Conservation (phyloP, 129 eudicot species). For the Cynara cardunculus region DNA sequence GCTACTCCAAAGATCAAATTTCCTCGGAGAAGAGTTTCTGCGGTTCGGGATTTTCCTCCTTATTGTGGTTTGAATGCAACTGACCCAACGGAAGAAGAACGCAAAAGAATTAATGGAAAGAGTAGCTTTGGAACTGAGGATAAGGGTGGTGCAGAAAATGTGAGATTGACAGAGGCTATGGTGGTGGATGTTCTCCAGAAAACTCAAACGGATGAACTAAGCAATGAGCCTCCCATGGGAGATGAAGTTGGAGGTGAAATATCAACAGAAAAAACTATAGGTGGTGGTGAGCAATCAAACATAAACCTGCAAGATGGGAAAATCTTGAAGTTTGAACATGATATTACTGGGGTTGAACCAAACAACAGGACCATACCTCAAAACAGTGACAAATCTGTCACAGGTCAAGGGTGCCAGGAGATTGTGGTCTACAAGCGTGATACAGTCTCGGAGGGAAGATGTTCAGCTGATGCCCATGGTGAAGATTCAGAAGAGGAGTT, state of each 20-base stretch:
- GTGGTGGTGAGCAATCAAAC: constrained; percentile 21
- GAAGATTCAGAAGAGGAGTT: constrained; percentile 12
- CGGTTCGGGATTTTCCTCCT: constrained; percentile 82
- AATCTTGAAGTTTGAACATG: not conserved
- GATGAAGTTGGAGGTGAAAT: constrained; percentile 7
- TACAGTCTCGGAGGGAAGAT: not conserved
- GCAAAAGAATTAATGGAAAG: constrained; percentile 19
- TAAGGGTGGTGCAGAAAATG: not conserved
- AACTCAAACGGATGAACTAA: not conserved
- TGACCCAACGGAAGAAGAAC: constrained; percentile 37
- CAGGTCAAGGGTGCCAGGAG: constrained; percentile 31
- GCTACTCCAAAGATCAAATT: constrained; percentile 30
- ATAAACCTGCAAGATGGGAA: constrained; percentile 11
- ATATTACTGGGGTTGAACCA: not conserved
- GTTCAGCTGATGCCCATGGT: constrained; percentile 12
- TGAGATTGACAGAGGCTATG: not conserved
- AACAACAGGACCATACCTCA: not conserved
- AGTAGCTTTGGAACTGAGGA: not conserved
- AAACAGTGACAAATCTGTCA: not conserved
- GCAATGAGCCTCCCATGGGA: not conserved
- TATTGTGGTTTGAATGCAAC: constrained; percentile 56
- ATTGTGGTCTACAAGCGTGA: constrained; percentile 30
- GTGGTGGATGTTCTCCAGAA: constrained; percentile 10
- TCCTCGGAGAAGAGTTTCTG: constrained; percentile 58
- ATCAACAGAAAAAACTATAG: not conserved